These are phyloP conservation scores for Jatropha multifida DNA, from an alignment of 441 rosid species.

Conservation along the genomic window DNA sequence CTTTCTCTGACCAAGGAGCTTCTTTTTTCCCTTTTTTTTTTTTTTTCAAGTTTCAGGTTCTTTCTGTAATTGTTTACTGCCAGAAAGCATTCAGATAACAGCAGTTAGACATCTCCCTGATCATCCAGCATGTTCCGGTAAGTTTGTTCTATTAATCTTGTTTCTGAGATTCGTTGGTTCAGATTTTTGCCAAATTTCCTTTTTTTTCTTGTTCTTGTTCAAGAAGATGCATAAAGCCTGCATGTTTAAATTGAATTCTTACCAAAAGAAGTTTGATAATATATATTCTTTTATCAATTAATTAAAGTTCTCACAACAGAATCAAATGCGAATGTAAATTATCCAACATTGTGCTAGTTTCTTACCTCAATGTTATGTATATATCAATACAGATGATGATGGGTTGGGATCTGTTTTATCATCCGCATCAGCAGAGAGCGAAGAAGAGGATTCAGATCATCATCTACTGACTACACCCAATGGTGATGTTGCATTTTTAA, in stretches of 20 bases:
- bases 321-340: neutral
- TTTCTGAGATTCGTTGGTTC: conserved; percentile 6
- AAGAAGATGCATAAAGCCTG: neutral
- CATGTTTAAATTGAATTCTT: neutral
- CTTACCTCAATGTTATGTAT: conserved; percentile 6
- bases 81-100: conserved; percentile 80
- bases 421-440: conserved; percentile 46
- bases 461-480: conserved; percentile 55
- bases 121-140: conserved; percentile 72
- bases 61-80: conserved; percentile 89
- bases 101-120: conserved; percentile 85
- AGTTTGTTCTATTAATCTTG: conserved; percentile 21
- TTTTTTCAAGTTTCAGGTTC: conserved; percentile 68
- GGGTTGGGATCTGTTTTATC: conserved; percentile 52
- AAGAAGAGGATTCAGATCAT: conserved; percentile 56
- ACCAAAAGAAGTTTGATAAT: neutral
- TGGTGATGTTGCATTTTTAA: conserved; percentile 58
- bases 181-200: neutral
- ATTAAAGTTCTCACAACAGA: neutral
- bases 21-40: neutral
- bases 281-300: neutral
- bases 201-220: neutral
- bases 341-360: neutral
- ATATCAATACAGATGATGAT: conserved; percentile 51
- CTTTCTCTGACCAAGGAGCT: conserved; percentile 20